phyloP scores from a whole-genome alignment of 331 rosid species.

The Acacia pycnantha region DNA sequence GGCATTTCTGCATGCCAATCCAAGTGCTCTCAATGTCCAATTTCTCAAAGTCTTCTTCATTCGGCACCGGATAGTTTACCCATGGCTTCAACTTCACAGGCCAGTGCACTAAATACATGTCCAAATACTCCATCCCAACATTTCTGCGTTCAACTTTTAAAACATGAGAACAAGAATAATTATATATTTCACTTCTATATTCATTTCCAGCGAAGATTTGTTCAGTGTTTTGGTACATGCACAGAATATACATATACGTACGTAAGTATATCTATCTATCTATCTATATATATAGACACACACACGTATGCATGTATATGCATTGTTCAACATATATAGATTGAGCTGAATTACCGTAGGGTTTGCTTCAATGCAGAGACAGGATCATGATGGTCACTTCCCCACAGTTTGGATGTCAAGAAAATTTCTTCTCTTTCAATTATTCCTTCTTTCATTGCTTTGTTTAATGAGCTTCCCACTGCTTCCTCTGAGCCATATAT shows the following conservation, averaged over 20 bases:
- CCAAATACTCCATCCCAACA: conserved; percentile 71
- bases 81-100: conserved; percentile 83
- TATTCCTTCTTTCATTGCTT: conserved; percentile 45
- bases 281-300: too few species aligned
- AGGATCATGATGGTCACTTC: conserved; percentile 92
- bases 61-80: conserved; percentile 65
- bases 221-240: neutral
- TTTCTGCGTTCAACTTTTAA: conserved; percentile 38
- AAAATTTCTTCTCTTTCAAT: conserved; percentile 65
- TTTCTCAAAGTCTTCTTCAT: conserved; percentile 71
- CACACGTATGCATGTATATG: too few species aligned
- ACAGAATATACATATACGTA: too few species aligned
- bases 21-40: conserved; percentile 71
- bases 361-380: conserved; percentile 71
- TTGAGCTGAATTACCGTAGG: neutral
- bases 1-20: conserved; percentile 84
- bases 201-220: conserved; percentile 10
- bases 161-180: neutral
- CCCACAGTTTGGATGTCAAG: conserved; percentile 89
- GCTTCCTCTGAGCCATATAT: conserved; percentile 86
- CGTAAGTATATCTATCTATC: too few species aligned
- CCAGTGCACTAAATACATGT: conserved; percentile 96
- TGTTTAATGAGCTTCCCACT: conserved; percentile 59
- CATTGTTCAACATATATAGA: neutral
- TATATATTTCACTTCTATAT: conserved; percentile 16